phyloP scores from a whole-genome alignment of 768 basidiomycete species.

The Lactarius pseudohatsudake region DNA sequence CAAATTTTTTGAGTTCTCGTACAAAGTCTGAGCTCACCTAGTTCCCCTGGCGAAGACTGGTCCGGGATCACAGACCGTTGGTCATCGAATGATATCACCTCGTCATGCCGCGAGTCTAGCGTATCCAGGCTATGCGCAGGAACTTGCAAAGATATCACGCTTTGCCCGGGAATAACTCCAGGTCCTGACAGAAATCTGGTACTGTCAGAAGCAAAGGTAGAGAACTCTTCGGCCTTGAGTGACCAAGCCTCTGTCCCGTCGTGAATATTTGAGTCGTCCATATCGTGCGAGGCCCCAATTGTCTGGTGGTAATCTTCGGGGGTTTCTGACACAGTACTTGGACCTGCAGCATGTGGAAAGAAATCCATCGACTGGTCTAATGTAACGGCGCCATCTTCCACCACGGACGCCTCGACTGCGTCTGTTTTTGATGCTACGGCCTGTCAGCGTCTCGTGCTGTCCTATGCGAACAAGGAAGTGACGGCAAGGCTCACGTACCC shows the following conservation, averaged over 20 bases:
- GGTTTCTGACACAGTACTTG: neutral
- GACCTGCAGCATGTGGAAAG: neutral
- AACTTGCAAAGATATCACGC: neutral
- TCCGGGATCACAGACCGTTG: neutral
- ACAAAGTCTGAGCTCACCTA: conserved; percentile 1
- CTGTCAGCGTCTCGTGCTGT: conserved; percentile 18
- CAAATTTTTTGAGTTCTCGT: neutral
- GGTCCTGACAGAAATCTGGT: conserved; percentile 19
- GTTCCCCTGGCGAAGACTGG: conserved; percentile 1
- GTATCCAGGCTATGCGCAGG: neutral
- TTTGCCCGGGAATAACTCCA: conserved; percentile 21
- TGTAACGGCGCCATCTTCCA: neutral
- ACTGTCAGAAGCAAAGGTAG: neutral
- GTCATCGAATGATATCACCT: neutral
- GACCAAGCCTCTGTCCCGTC: neutral
- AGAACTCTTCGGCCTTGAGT: conserved; percentile 2
- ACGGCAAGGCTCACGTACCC: conserved; percentile 53
- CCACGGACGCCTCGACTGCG: neutral
- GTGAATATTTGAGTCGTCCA: neutral
- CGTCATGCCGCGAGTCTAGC: neutral
- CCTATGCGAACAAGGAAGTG: conserved; percentile 26
- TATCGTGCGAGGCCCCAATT: neutral
- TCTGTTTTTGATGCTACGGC: conserved; percentile 8
- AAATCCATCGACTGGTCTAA: neutral
- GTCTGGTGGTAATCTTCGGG: conserved; percentile 6